Conservation (phyloP, 176 grass and related monocot species). For the Triticum turgidum region DNA sequence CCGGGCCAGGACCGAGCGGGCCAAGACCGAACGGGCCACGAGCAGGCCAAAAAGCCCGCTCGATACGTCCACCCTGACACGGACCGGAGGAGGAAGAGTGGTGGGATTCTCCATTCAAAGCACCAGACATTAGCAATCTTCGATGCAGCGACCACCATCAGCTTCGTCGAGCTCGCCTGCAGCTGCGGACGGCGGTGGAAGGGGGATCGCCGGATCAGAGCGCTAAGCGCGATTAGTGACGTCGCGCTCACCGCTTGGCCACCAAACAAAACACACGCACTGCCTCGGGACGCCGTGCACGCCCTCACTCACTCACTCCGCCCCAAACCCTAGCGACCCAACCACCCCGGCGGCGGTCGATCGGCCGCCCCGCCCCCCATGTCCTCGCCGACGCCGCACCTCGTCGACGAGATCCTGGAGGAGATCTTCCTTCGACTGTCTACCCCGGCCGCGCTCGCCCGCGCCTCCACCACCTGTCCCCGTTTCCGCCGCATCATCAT, state of each 20-base stretch:
- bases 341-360: neutral
- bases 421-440: neutral
- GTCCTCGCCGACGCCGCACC: neutral
- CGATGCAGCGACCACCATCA: neutral
- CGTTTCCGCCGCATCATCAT: neutral
- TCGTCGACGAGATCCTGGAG: neutral
- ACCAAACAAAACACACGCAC: neutral
- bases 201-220: neutral
- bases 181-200: neutral
- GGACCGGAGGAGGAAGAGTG: neutral
- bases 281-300: neutral
- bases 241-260: neutral
- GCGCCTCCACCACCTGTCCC: neutral
- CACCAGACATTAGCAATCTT: neutral
- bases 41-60: too few species aligned
- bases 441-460: neutral
- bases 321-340: neutral
- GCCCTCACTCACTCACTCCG: neutral
- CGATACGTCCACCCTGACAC: too few species aligned
- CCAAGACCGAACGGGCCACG: too few species aligned
- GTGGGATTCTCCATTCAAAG: neutral
- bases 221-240: neutral
- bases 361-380: neutral
- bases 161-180: neutral
- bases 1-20: too few species aligned